Evolutionary conservation across 1,284 basidiomycete genomes (phyloP).

Genomic region (Leccinum pallidistipes): DNA sequence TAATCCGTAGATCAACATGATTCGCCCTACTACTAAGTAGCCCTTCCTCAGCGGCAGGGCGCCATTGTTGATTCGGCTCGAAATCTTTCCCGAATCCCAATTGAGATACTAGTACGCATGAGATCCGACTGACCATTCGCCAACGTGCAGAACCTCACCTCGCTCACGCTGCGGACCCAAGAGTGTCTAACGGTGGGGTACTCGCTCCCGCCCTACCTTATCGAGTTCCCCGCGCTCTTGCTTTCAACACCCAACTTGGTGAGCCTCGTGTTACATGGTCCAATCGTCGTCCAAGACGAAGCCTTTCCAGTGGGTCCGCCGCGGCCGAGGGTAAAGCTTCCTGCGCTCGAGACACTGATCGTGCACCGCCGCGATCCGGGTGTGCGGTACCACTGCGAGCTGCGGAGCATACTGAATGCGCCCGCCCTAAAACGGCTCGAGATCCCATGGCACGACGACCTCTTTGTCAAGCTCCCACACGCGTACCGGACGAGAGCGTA

Average conservation of each 20-base stretch:
- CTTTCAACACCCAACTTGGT: slow-evolving; percentile 12
- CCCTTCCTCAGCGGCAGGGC: slow-evolving; percentile 19
- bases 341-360: slow-evolving; percentile 15
- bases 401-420: slow-evolving; percentile 13
- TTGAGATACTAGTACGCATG: slow-evolving; percentile 12
- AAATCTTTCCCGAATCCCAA: slow-evolving; percentile 23
- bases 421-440: slow-evolving; percentile 22
- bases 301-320: slow-evolving; percentile 8
- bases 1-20: no score
- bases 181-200: slow-evolving; percentile 7
- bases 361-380: slow-evolving; percentile 20
- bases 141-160: slow-evolving; percentile 12
- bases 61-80: slow-evolving; percentile 16
- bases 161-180: slow-evolving; percentile 16
- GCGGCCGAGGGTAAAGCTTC: slow-evolving; percentile 6
- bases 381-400: slow-evolving; percentile 20
- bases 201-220: slow-evolving; percentile 17
- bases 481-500: slow-evolving; percentile 12
- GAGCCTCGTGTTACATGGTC: slow-evolving; percentile 21
- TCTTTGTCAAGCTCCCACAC: slow-evolving; percentile 8
- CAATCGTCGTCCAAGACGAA: slow-evolving; percentile 20
- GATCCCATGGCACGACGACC: slow-evolving; percentile 26
- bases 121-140: slow-evolving; percentile 10
- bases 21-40: no score
- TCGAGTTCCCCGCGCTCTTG: slow-evolving; percentile 18